phyloP scores from a whole-genome alignment of 2,329 filamentous ascomycete genomes.

The Cryphonectria radicalis region DNA sequence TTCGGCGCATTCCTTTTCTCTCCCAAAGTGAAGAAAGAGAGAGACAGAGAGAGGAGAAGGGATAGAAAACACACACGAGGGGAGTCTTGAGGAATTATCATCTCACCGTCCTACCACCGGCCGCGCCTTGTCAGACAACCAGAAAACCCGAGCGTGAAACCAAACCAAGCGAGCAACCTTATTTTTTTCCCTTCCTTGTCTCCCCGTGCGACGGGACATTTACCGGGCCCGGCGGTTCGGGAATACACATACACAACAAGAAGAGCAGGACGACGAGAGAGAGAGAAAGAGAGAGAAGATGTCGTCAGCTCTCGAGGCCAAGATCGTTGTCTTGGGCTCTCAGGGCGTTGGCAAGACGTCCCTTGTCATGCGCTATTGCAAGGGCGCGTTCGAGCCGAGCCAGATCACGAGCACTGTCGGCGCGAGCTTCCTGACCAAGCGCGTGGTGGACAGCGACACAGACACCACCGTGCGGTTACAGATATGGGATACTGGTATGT shows the following conservation, averaged over 20 bases:
- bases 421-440: constrained; percentile 79
- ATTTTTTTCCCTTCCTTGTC: not conserved
- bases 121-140: not conserved
- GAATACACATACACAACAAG: not conserved
- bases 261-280: not conserved
- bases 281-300: constrained; percentile 22
- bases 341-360: constrained; percentile 83
- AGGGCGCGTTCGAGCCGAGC: constrained; percentile 70
- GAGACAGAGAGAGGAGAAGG: not conserved
- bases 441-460: constrained; percentile 79
- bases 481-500: constrained; percentile 86
- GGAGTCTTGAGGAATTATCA: not conserved
- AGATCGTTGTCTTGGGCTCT: constrained; percentile 79
- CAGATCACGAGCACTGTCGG: constrained; percentile 73
- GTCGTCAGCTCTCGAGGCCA: constrained; percentile 72
- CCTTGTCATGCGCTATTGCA: constrained; percentile 76
- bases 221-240: not conserved
- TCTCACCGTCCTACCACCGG: not conserved
- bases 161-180: not conserved
- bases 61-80: not conserved
- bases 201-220: not conserved
- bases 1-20: not conserved
- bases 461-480: constrained; percentile 89
- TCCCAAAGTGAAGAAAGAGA: not conserved
- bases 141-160: not conserved